Base-by-base conservation (phyloP, 2,329 filamentous ascomycete genomes). In the Colletotrichum filicis region DNA sequence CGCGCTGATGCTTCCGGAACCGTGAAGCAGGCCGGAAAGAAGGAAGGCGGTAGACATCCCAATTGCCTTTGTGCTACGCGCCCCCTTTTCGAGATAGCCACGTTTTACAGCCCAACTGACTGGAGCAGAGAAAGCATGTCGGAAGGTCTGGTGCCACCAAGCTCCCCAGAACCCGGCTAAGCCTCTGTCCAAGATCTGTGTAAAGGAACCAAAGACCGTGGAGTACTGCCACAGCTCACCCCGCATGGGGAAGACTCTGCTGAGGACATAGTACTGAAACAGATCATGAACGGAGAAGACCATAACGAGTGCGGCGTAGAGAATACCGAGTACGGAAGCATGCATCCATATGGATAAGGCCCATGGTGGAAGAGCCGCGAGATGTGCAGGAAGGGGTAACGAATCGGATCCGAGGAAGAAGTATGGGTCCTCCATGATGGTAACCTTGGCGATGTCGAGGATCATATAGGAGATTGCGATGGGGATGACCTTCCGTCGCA, bases 71-170 rank as follows among this genome's bases (percentile, higher is more conserved):
- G 80, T 78, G 66, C 76, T 14, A 70, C 73, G n/a, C 35, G 80
- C 76, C 65, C 82, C 76, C 76, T 79, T 75, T 74, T 75, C 76
- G 71, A 90, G 61, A 76, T 85, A 79, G 22, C 86, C 82, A 53
- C 74, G 66, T 74, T 80, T 76, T 9, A 82, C 80, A 68, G 92
- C 77, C 77, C 85, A 89, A 2, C 81, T 81, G 0, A 87, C 84
- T 0, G 92, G 92, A 4, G 91, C 88, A 52, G 89, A 83, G 78
- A 96, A 95, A 2, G 90, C 91, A 68, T 91, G 88, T 1, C 95
- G 92, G 83, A 98, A 97, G 3, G 92, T 92, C 82, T 98, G 95
- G 81, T 98, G 96, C 96, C 96, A 98, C 88, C 91, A 96, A 26
- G 86, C 87, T 57, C 93, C 92, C 96, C 96, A 98, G 83, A 92